Conservation (phyloP, 2,329 filamentous ascomycete genomes). For the Sporothrix globosa region DNA sequence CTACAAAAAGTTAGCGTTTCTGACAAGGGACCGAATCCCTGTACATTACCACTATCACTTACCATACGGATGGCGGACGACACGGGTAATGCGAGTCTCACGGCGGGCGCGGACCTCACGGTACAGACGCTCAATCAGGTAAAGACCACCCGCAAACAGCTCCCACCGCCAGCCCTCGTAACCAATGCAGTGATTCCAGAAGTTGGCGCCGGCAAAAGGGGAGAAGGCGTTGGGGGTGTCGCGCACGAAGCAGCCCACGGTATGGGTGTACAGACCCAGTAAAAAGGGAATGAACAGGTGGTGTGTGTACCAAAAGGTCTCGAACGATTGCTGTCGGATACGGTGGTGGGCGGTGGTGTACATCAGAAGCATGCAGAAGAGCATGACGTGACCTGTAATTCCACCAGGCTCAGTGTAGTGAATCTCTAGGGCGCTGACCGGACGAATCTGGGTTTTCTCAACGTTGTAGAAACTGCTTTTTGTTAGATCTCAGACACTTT, state of each 20-base stretch:
- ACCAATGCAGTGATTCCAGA: conserved; percentile 92
- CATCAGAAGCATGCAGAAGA: conserved; percentile 98
- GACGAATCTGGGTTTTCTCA: conserved; percentile 79
- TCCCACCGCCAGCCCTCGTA: conserved; percentile 99
- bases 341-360: conserved; percentile 93
- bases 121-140: conserved; percentile 85
- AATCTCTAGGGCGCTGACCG: conserved; percentile 80
- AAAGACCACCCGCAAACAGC: conserved; percentile 80
- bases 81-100: conserved; percentile 85
- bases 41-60: background rate
- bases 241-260: conserved; percentile 93
- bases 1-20: conserved; percentile 47
- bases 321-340: conserved; percentile 95
- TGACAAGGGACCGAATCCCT: conserved; percentile 40
- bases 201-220: conserved; percentile 78
- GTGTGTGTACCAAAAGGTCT: conserved; percentile 99
- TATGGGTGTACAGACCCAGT: conserved; percentile 92
- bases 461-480: conserved; percentile 83
- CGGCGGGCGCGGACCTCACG: conserved; percentile 85
- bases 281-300: conserved; percentile 98
- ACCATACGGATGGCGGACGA: conserved; percentile 92
- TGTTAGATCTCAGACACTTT: background rate
- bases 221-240: conserved; percentile 73
- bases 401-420: conserved; percentile 89
- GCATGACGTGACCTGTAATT: conserved; percentile 95